These are phyloP conservation scores for Scheffersomyces titani DNA, from an alignment of 1,139 yeast species.

Conservation along the genomic window DNA sequence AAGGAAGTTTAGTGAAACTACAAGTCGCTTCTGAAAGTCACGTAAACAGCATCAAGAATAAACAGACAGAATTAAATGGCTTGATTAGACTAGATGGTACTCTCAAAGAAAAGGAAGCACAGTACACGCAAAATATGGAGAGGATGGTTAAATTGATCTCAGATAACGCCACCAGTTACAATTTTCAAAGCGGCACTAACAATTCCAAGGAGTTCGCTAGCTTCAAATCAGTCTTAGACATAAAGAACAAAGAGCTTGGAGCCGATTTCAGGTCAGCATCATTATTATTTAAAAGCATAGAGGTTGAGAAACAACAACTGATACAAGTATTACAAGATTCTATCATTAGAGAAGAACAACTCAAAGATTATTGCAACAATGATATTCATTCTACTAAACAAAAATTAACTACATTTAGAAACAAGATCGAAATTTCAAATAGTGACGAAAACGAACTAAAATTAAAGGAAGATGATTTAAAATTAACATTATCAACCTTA, in stretches of 20 bases:
- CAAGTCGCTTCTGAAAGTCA: constrained; percentile 11
- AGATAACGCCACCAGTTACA: constrained; percentile 5
- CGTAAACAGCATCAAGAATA: constrained; percentile 14
- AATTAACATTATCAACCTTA: constrained; percentile 31
- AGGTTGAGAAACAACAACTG: constrained; percentile 8
- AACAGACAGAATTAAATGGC: constrained; percentile 38
- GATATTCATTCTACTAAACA: constrained; percentile 30
- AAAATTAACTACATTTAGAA: constrained; percentile 35
- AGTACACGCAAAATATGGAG: constrained; percentile 27
- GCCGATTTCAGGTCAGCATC: constrained; percentile 2
- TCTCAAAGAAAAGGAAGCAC: constrained; percentile 48
- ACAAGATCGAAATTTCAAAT: constrained; percentile 34
- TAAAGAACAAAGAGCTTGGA: constrained; percentile 2
- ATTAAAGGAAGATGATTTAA: constrained; percentile 37
- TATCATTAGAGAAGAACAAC: constrained; percentile 44
- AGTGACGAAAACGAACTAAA: constrained; percentile 44
- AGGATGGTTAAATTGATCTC: constrained; percentile 17
- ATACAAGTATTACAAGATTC: constrained; percentile 29
- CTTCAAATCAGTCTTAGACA: constrained; percentile 3
- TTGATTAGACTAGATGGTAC: constrained; percentile 64
- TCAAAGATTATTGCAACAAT: constrained; percentile 32
- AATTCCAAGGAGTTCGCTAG: constrained; percentile 4
- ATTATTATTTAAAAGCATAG: constrained; percentile 4
- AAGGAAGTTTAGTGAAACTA: constrained; percentile 32
- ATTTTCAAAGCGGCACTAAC: constrained; percentile 1